These are phyloP conservation scores for Pterulicium gracile DNA, from an alignment of 1,284 basidiomycete genomes.

Conservation along the genomic window DNA sequence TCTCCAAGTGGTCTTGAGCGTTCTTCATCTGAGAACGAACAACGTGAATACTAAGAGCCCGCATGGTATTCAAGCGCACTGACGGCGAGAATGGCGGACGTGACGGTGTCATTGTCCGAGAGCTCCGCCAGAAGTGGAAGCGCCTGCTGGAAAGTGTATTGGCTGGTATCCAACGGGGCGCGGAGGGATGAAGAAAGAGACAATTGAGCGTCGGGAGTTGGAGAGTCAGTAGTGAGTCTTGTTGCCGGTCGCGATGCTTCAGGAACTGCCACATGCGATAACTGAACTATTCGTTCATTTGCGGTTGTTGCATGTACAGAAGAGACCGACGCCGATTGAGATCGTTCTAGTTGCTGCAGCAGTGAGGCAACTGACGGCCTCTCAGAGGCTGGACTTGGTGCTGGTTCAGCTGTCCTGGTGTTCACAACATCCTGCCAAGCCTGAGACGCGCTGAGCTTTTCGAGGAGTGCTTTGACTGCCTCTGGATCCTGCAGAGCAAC, in stretches of 20 bases:
- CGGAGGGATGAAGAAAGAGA: too few relatives aligned
- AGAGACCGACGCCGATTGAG: too few relatives aligned
- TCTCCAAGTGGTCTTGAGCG: constrained; percentile 58
- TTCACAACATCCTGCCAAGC: constrained; percentile 48
- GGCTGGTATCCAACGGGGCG: too few relatives aligned
- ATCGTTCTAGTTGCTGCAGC: too few relatives aligned
- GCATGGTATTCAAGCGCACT: constrained; percentile 9
- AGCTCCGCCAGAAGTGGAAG: constrained; percentile 45
- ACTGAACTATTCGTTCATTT: too few relatives aligned
- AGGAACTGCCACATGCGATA: too few relatives aligned
- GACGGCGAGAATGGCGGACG: constrained; percentile 38
- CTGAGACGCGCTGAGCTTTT: constrained; percentile 49
- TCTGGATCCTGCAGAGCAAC: too few relatives aligned
- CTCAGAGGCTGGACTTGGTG: constrained; percentile 15
- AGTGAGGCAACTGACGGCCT: too few relatives aligned
- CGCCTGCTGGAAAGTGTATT: constrained; percentile 60
- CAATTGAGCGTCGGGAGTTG: too few relatives aligned
- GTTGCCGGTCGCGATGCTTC: too few relatives aligned
- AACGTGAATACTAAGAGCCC: constrained; percentile 7
- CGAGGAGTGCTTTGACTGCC: constrained; percentile 53
- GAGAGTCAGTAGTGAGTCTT: too few relatives aligned
- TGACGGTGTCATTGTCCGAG: constrained; percentile 37
- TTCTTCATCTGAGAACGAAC: constrained; percentile 32
- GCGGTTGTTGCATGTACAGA: too few relatives aligned
- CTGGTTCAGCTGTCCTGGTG: constrained; percentile 2